Conservation (phyloP, 371 early-diverging fungal genomes). For the Mucor circinelloides region DNA sequence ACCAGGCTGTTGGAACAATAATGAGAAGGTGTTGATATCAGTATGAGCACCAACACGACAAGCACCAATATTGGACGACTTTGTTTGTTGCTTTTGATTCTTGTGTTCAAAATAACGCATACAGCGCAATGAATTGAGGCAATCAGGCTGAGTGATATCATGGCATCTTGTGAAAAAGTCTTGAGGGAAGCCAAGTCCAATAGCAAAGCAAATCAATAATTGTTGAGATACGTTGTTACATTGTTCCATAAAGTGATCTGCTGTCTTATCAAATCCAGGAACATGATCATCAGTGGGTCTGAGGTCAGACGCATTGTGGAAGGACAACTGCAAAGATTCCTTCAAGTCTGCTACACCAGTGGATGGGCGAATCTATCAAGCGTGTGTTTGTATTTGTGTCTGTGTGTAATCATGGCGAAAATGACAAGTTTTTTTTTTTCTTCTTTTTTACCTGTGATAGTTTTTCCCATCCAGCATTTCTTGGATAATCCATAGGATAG, state of each 20-base stretch:
- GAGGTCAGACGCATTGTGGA: slow-evolving; percentile 17
- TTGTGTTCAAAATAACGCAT: slow-evolving; percentile 20
- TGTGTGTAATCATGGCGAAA: not conserved
- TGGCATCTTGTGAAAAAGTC: slow-evolving; percentile 28
- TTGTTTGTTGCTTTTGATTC: slow-evolving; percentile 12
- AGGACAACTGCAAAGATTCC: slow-evolving; percentile 24
- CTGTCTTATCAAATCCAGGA: slow-evolving; percentile 17
- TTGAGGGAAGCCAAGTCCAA: slow-evolving; percentile 21
- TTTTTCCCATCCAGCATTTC: slow-evolving; percentile 32
- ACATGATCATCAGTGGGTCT: slow-evolving; percentile 20
- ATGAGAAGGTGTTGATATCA: slow-evolving; percentile 25
- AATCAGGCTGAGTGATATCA: slow-evolving; percentile 27
- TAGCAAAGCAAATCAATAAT: slow-evolving; percentile 25
- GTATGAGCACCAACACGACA: slow-evolving; percentile 14
- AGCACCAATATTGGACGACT: slow-evolving; percentile 9
- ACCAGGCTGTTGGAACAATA: slow-evolving; percentile 24
- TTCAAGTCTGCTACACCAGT: slow-evolving; percentile 19
- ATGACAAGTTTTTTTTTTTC: not conserved
- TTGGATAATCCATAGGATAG: slow-evolving; percentile 19
- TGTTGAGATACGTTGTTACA: slow-evolving; percentile 26
- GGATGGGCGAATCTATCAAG: slow-evolving; percentile 17
- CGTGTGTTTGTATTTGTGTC: not conserved
- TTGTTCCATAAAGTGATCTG: slow-evolving; percentile 18
- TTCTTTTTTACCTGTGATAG: slow-evolving; percentile 17
- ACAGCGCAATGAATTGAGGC: slow-evolving; percentile 23